Conservation (phyloP, 345 rosid species). For the Bruguiera gymnorhiza region DNA sequence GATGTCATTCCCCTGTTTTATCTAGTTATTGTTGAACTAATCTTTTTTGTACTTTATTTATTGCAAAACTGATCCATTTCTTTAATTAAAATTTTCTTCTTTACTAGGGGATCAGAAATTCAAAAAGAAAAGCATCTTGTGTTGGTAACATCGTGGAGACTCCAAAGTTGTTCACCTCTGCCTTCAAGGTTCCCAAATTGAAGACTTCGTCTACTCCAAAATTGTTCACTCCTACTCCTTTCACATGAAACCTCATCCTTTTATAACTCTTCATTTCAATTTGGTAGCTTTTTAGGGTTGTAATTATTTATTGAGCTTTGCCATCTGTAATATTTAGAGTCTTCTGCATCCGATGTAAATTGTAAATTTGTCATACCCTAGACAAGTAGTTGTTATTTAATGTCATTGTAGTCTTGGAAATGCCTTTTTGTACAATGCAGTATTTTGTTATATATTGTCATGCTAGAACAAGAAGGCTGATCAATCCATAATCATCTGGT, state of each 20-base stretch:
- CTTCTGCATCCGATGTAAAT: background rate
- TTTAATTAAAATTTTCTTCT: slow-evolving; percentile 2
- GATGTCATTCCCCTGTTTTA: no score
- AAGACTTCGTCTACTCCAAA: slow-evolving; percentile 39
- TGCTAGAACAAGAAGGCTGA: background rate
- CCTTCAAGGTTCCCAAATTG: slow-evolving; percentile 78
- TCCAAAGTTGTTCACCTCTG: slow-evolving; percentile 63
- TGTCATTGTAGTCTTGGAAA: background rate
- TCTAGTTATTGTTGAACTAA: no score
- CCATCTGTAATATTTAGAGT: background rate
- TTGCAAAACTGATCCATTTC: background rate
- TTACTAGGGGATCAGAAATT: slow-evolving; percentile 47
- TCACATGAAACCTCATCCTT: slow-evolving; percentile 2
- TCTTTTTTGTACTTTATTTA: no score
- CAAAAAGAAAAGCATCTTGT: slow-evolving; percentile 57
- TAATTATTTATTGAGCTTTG: slow-evolving; percentile 3
- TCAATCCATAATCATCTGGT: no score
- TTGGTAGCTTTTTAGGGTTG: slow-evolving; percentile 2
- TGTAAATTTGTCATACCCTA: background rate
- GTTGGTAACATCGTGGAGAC: slow-evolving; percentile 29
- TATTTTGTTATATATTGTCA: background rate
- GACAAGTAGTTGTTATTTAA: background rate
- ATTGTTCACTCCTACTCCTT: background rate
- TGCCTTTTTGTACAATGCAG: background rate
- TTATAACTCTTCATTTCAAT: background rate